phyloP scores from a whole-genome alignment of 768 basidiomycete genomes.

The Megacollybia marginata region DNA sequence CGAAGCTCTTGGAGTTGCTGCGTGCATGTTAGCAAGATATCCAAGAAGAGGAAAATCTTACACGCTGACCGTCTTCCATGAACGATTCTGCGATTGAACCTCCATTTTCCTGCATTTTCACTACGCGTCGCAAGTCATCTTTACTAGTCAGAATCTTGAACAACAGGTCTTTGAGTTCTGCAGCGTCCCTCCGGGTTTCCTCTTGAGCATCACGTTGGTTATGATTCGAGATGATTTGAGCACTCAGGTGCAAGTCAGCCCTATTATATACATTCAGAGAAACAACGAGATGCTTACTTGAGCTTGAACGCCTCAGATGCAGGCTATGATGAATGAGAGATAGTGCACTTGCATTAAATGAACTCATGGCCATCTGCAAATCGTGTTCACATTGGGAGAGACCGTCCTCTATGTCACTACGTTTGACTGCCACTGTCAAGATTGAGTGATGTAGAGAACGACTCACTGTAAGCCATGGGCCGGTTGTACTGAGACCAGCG shows the following conservation, averaged over 20 bases:
- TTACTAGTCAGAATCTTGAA: conserved; percentile 29
- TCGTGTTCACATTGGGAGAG: conserved; percentile 36
- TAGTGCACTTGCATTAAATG: conserved; percentile 14
- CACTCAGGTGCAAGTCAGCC: conserved; percentile 8
- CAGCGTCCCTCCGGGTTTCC: conserved; percentile 20
- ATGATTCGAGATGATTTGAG: conserved; percentile 20
- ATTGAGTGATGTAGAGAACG: too few species aligned
- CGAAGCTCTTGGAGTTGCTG: conserved; percentile 20
- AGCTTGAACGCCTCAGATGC: conserved; percentile 4
- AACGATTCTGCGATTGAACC: conserved; percentile 34
- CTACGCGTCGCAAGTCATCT: conserved; percentile 28
- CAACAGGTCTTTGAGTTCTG: conserved; percentile 30
- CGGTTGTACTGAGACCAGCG: too few species aligned
- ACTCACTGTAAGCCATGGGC: too few species aligned
- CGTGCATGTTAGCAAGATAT: conserved; percentile 1
- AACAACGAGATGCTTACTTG: conserved; percentile 11
- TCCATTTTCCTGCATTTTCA: conserved; percentile 31
- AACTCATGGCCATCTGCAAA: conserved; percentile 31
- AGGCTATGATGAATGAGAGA: too few species aligned
- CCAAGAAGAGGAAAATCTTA: not conserved
- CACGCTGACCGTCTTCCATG: conserved; percentile 49
- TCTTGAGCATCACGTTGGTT: conserved; percentile 22
- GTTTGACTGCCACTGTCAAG: conserved; percentile 24
- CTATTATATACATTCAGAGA: not conserved
- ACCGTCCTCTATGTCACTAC: conserved; percentile 36